Evolutionary conservation across 1,284 basidiomycete species (phyloP), one percentile per base, ranked within the genome.

Genomic region (Omphalotus olearius): DNA sequence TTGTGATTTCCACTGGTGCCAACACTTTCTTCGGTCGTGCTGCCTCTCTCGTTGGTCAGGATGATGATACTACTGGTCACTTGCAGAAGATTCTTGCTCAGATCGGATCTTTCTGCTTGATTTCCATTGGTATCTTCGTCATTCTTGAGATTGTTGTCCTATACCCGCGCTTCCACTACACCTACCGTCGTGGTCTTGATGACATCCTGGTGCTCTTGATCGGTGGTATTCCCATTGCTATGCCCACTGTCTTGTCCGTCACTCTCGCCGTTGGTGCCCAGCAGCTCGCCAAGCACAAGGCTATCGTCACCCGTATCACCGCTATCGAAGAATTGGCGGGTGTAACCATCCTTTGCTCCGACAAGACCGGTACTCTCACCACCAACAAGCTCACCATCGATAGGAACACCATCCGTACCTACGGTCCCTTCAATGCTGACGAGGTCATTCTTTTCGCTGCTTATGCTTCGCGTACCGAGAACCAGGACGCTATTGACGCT

Each of bases 341-440:
- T 76, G 94, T 97, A 64, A 96, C 93, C 65, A 97, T 98, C 63
- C 79, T 98, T 53, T 96, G 93, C 75, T 96, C 94, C 53, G 94
- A 97, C 80, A 96, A 97, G 83, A 97, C 93, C 28, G 93, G 93
- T 73, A 97, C 93, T 47, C 82, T 97, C 56, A 98, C 95, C 62
- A 96, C 95, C 77, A 98, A 98, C 85, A 97, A 98, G 79, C 91
- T 98, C 63, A 97, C 94, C 65, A 97, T 98, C 64, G 94, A 98
- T 74, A 89, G 83, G 66, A 80, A 85, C 67, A 94, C 93, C 62
- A 88, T 98, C 73, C 88, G 88, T 65, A 93, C 90, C 28, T 98
- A 98, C 73, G 86, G 88, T 56, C 82, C 88, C 58, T 95, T 93
- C 82, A 84, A 83, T 54, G 79, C 88, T 39, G 91, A 96, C 52